Percentiles rank a stretch among this genome's conserved stretches.
phyloP scores from a whole-genome alignment of 768 basidiomycete species.

The Boletus rufocinnamomeus region DNA sequence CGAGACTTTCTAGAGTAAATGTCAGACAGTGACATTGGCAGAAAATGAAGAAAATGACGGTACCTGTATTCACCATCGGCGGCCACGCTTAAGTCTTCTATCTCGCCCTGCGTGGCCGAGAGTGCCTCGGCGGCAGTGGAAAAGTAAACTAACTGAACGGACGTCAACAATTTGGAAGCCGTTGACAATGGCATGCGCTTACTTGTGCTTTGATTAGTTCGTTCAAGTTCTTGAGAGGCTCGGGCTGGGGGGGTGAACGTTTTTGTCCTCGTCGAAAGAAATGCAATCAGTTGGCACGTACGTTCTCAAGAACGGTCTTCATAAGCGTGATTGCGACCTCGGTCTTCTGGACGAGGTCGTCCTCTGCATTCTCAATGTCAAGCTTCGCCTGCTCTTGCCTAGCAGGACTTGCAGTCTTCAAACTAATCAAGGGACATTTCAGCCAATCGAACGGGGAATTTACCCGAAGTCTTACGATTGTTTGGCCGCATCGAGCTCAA shows the following conservation, averaged over 20 bases:
- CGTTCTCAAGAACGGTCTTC: slow-evolving; percentile 99
- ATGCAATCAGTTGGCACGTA: slow-evolving; percentile 40
- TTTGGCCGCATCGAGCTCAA: slow-evolving; percentile 91
- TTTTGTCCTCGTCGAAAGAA: background rate
- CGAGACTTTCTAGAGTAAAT: slow-evolving; percentile 68
- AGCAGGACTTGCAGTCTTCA: slow-evolving; percentile 74
- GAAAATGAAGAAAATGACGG: background rate
- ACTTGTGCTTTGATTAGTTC: slow-evolving; percentile 91
- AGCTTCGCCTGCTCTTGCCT: slow-evolving; percentile 91
- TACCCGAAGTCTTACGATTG: slow-evolving; percentile 58
- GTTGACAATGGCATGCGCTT: slow-evolving; percentile 11
- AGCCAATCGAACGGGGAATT: background rate
- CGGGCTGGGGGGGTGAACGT: slow-evolving; percentile 61
- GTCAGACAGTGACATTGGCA: slow-evolving; percentile 7
- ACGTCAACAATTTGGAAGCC: slow-evolving; percentile 6
- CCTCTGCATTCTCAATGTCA: slow-evolving; percentile 91
- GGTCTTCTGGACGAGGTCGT: slow-evolving; percentile 96
- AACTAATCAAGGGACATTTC: slow-evolving; percentile 42
- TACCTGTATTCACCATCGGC: slow-evolving; percentile 96
- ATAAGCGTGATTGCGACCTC: slow-evolving; percentile 95
- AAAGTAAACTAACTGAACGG: slow-evolving; percentile 64
- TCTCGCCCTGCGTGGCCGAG: slow-evolving; percentile 82
- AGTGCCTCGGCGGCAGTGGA: slow-evolving; percentile 78
- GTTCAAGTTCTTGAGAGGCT: slow-evolving; percentile 92
- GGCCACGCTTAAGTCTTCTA: slow-evolving; percentile 89